These are phyloP conservation scores for Chionographis japonica DNA, from an alignment of 106 monocot genomes.

Conservation along the genomic window DNA sequence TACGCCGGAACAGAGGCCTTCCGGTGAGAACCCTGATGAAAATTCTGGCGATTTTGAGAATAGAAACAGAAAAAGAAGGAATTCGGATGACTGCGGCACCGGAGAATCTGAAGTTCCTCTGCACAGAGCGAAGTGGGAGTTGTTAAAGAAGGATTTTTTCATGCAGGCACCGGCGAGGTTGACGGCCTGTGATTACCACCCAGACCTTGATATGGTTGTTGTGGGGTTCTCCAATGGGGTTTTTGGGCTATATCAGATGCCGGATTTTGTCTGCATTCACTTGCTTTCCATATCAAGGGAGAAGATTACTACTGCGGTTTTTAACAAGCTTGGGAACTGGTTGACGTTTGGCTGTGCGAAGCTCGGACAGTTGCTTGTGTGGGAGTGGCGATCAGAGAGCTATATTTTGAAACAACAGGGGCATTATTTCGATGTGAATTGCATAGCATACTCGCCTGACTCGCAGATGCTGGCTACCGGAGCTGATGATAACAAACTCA, in stretches of 20 bases:
- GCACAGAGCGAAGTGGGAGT: constrained; percentile 57
- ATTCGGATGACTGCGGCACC: not conserved
- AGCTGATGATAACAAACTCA: constrained; percentile 98
- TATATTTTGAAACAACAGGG: constrained; percentile 98
- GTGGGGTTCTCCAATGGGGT: constrained; percentile 95
- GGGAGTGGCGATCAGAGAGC: constrained; percentile 99
- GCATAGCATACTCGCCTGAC: constrained; percentile 82
- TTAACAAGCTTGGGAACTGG: constrained; percentile 87
- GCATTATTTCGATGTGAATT: constrained; percentile 98
- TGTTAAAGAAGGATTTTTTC: constrained; percentile 90
- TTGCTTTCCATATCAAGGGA: constrained; percentile 85
- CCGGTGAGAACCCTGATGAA: not conserved
- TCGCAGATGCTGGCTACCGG: constrained; percentile 95
- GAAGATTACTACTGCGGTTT: constrained; percentile 89
- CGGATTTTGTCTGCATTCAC: constrained; percentile 92
- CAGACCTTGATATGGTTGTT: constrained; percentile 89
- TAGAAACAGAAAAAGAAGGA: constrained; percentile 26
- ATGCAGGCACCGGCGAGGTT: constrained; percentile 72
- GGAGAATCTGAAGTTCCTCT: constrained; percentile 20
- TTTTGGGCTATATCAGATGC: constrained; percentile 98
- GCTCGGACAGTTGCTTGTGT: constrained; percentile 94
- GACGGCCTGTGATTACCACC: constrained; percentile 92
- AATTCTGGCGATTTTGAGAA: constrained; percentile 7
- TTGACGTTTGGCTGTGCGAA: constrained; percentile 93
- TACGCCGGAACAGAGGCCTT: constrained; percentile 31